Evolutionary conservation across 1,284 basidiomycete species (phyloP).

Genomic region (Apiotrichum akiyoshidainum): DNA sequence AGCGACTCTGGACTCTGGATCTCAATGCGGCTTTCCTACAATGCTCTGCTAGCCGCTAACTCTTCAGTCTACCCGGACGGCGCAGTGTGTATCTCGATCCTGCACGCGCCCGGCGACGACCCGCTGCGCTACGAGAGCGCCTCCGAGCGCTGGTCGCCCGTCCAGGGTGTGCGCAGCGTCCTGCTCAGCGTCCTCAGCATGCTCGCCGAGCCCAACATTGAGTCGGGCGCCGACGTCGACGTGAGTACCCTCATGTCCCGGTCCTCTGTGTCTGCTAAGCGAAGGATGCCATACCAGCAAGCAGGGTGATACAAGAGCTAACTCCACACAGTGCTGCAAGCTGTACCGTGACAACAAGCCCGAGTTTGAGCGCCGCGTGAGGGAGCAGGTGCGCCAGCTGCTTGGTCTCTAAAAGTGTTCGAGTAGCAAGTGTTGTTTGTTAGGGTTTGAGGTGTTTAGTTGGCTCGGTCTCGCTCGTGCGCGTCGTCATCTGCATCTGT

Average conservation of each 20-base stretch:
- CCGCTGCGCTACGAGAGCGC: conserved; percentile 73
- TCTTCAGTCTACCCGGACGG: conserved; percentile 76
- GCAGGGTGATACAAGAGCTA: too few relatives aligned
- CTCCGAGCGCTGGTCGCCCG: conserved; percentile 96
- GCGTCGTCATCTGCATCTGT: not conserved
- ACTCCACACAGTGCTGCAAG: conserved; percentile 66
- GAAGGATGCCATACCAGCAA: too few relatives aligned
- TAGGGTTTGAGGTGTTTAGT: too few relatives aligned
- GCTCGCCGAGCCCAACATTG: conserved; percentile 99
- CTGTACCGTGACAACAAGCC: conserved; percentile 79
- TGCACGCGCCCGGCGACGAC: conserved; percentile 94
- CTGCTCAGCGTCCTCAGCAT: conserved; percentile 93
- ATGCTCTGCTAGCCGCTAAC: too few relatives aligned
- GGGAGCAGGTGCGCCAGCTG: conserved; percentile 53
- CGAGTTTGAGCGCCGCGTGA: conserved; percentile 55
- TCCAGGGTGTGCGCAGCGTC: conserved; percentile 84
- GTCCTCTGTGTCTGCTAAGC: too few relatives aligned
- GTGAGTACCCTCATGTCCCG: too few relatives aligned
- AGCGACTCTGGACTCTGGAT: too few relatives aligned
- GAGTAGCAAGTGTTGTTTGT: too few relatives aligned
- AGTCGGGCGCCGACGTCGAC: conserved; percentile 96
- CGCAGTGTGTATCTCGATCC: conserved; percentile 95
- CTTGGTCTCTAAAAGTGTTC: conserved; percentile 48
- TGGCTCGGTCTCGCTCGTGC: too few relatives aligned
- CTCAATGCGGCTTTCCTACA: too few relatives aligned